phyloP scores from a whole-genome alignment of 257 asterid species.

The Knoxia roxburghii region DNA sequence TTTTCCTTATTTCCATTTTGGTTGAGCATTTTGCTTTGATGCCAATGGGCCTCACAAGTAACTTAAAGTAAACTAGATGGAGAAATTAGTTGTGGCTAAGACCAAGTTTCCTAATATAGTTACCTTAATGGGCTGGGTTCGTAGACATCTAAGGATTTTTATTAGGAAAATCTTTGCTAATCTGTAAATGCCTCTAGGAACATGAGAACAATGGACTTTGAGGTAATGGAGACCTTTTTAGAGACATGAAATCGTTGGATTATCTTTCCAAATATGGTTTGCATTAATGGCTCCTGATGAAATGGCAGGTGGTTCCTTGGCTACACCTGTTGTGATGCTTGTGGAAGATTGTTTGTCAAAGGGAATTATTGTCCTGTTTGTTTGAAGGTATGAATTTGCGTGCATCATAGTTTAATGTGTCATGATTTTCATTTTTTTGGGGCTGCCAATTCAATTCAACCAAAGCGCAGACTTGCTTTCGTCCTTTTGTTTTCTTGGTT shows the following conservation, averaged over 20 bases:
- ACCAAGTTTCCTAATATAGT: not conserved
- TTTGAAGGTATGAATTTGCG: slow-evolving; percentile 53
- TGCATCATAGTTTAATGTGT: not conserved
- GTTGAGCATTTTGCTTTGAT: not conserved
- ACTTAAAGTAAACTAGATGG: not conserved
- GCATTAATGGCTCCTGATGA: too few relatives aligned
- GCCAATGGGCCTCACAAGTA: not conserved
- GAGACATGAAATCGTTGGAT: not conserved
- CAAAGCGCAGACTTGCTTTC: too few relatives aligned
- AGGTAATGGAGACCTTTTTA: not conserved
- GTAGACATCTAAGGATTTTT: not conserved
- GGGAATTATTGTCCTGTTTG: slow-evolving; percentile 98
- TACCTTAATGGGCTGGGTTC: not conserved
- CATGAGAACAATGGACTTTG: not conserved
- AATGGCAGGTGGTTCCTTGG: slow-evolving; percentile 91
- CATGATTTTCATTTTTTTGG: not conserved
- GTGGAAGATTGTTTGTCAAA: slow-evolving; percentile 93
- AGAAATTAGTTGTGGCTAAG: not conserved
- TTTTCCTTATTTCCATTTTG: not conserved
- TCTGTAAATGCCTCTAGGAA: not conserved
- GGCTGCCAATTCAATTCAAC: not conserved
- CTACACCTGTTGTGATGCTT: slow-evolving; percentile 98
- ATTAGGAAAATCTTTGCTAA: not conserved
- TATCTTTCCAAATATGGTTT: too few relatives aligned
- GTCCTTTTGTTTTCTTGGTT: not conserved